Evolutionary conservation across 495 filamentous ascomycete genomes (phyloP), one percentile per base, ranked within the genome.

Genomic region (Jackrogersella minutella): DNA sequence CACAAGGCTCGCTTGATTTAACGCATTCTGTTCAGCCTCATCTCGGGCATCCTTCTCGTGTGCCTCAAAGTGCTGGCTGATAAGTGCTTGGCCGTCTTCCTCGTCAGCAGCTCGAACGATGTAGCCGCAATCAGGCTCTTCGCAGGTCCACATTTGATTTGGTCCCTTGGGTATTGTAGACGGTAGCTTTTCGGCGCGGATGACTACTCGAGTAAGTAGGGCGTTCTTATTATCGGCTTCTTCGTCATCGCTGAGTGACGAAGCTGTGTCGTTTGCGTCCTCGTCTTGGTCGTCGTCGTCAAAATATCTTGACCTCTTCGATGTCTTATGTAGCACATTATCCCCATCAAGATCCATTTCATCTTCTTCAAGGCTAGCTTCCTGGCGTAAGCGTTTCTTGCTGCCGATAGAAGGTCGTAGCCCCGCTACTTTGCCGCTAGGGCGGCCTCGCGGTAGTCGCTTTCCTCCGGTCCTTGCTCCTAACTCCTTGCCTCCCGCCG

Each of bases 81-180:
- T 89, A 14, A 86, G 74, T 16, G 82, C 76, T 70, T 87, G 84
- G 22, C 85, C 85, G 2, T 80, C 77, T 31, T 82, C 77, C 10
- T 83, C 80, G 43, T 85, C 84, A 19, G 85, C 87, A 24, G 80
- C 82, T 67, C 85, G 82, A 19, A 92, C 83, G 28, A 87, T 78
- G 55, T 87, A 85, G 24, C 73, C 72, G 73, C 92, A 96, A 24
- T 84, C 89, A 31, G 86, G 85, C 56, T 91, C 83, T 26, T 84
- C 82, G 70, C 92, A 96, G 9, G 77, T 78, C 90, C 91, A 94
- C 1, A 84, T 84, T 44, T 90, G 86, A 43, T 88, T 81, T 6
- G 86, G 85, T 1, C 82, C 82, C 51, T 83, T 79, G 17, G 77
- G 77, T 1, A 71, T 77, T 53, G 71, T 79, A 30, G 77, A 82